Percentiles rank a stretch among this genome's conserved stretches.
Conservation (phyloP, 139 green algal genomes). For the Haematococcus lacustris region DNA sequence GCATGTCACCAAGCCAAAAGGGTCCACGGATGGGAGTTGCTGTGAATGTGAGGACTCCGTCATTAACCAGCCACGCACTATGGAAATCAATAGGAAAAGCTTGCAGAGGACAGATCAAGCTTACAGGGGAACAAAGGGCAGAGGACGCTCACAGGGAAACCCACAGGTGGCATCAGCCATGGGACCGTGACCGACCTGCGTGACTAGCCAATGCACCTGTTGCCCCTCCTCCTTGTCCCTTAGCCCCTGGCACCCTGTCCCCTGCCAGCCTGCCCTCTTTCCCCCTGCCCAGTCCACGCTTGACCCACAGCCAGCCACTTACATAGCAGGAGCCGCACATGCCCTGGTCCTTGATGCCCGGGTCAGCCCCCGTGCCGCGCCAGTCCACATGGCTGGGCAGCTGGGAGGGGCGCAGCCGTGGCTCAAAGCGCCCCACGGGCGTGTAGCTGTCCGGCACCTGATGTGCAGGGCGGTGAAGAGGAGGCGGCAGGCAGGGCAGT, state of each 20-base stretch:
- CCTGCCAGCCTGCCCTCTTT: neutral
- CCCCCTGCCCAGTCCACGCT: neutral
- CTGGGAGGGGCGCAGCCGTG: slow-evolving; percentile 1
- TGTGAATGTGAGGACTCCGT: neutral
- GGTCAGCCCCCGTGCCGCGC: slow-evolving; percentile 38
- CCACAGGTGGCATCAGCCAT: no score
- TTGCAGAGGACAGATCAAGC: neutral
- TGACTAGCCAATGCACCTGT: no score
- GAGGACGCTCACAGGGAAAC: neutral
- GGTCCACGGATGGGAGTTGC: no score
- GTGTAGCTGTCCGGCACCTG: no score
- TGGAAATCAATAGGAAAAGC: no score
- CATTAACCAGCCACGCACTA: no score
- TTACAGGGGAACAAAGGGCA: neutral
- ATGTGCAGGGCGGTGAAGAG: no score
- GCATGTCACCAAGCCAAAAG: neutral
- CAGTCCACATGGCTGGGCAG: slow-evolving; percentile 42
- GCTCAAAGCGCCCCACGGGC: slow-evolving; percentile 8
- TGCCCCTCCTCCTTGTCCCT: neutral
- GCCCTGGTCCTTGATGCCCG: slow-evolving; percentile 53
- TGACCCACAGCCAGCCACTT: slow-evolving; percentile 9
- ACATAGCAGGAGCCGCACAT: slow-evolving; percentile 43
- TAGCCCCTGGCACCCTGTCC: neutral
- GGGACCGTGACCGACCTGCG: no score
- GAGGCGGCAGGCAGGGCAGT: no score